These are phyloP conservation scores for Chlorella sp. DNA, from an alignment of 139 green algal species.

Conservation along the genomic window DNA sequence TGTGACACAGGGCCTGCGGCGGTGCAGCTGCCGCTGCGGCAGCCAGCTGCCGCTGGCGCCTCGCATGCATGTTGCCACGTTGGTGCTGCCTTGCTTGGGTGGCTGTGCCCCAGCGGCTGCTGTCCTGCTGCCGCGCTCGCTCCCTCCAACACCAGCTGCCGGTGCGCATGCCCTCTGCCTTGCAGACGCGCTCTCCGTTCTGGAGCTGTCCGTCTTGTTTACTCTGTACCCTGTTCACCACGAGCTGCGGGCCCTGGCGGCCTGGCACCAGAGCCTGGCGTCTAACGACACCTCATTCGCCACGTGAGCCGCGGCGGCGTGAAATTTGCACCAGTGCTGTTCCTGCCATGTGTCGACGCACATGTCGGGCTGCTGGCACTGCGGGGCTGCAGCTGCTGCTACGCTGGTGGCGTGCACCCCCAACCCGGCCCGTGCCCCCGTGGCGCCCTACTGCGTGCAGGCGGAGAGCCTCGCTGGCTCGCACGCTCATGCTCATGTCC, in stretches of 20 bases:
- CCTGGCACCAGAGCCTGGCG: slow-evolving; percentile 30
- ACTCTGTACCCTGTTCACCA: slow-evolving; percentile 28
- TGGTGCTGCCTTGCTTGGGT: too few species aligned
- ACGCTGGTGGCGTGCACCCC: background rate
- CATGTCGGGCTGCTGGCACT: background rate
- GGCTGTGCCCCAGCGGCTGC: too few species aligned
- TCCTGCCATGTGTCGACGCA: background rate
- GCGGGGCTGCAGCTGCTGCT: background rate
- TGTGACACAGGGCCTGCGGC: too few species aligned
- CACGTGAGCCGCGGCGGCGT: background rate
- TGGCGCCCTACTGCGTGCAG: background rate
- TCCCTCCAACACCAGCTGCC: too few species aligned
- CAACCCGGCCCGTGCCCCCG: background rate
- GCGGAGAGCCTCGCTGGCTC: slow-evolving; percentile 11
- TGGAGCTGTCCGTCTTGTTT: slow-evolving; percentile 31
- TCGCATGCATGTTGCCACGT: too few species aligned
- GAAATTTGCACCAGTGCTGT: too few species aligned
- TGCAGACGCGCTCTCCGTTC: background rate
- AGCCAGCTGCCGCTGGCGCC: too few species aligned
- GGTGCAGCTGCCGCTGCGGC: too few species aligned
- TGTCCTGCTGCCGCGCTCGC: too few species aligned
- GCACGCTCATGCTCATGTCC: slow-evolving; percentile 13
- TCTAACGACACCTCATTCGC: slow-evolving; percentile 21
- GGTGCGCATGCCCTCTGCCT: too few species aligned
- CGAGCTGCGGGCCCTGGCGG: background rate